Conservation (phyloP, 768 basidiomycete genomes). For the Termitomyces heimii region DNA sequence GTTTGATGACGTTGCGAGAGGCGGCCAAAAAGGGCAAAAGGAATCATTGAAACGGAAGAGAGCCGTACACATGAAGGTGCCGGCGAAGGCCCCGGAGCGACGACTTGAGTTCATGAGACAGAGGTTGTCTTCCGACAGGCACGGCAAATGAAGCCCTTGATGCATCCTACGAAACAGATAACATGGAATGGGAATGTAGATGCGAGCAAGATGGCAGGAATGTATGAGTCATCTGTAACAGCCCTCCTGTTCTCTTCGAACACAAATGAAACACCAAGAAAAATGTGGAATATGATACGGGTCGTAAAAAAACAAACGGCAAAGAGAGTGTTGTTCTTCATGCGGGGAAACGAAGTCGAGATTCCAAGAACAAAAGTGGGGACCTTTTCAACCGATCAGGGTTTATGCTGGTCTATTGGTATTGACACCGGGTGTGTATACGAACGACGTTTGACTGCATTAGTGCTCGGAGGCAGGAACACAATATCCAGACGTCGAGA, state of each 20-base stretch:
- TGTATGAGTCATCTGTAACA: constrained; percentile 25
- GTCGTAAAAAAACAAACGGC: constrained; percentile 44
- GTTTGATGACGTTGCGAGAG: constrained; percentile 5
- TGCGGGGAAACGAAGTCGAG: constrained; percentile 33
- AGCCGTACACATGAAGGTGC: background rate
- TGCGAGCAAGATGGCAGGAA: constrained; percentile 33
- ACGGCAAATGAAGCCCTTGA: constrained; percentile 38
- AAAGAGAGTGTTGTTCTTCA: constrained; percentile 47
- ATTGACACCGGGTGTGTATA: constrained; percentile 86
- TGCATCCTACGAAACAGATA: constrained; percentile 46
- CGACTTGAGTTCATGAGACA: background rate
- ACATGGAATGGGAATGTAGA: constrained; percentile 44
- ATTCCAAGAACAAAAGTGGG: constrained; percentile 50
- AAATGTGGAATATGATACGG: constrained; percentile 41
- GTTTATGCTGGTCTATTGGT: constrained; percentile 61
- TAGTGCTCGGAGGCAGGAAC: constrained; percentile 43
- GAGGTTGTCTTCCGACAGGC: constrained; percentile 1
- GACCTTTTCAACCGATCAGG: constrained; percentile 32
- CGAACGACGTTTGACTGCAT: constrained; percentile 54
- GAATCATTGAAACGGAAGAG: background rate
- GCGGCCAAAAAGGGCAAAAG: background rate
- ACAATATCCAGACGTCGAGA: constrained; percentile 9
- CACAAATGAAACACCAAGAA: constrained; percentile 26
- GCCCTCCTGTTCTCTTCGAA: constrained; percentile 20
- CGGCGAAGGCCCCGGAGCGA: background rate